phyloP scores from a whole-genome alignment of 768 basidiomycete species.

The Neoboletus subvelutipes region DNA sequence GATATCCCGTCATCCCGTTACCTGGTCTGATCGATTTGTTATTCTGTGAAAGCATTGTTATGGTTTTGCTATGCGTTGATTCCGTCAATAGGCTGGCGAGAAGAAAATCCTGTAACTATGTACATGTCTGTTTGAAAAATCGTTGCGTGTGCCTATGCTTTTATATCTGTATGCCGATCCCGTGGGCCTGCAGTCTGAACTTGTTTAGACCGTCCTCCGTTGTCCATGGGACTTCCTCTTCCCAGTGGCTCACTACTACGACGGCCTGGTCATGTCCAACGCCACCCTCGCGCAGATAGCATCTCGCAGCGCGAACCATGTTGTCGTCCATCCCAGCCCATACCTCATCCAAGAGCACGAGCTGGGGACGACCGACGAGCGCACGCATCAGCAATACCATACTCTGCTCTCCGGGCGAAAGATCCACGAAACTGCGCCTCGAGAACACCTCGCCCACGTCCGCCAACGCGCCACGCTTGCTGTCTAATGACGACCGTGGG shows the following conservation, averaged over 20 bases:
- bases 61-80: neutral
- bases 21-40: conserved; percentile 3
- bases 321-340: conserved; percentile 89
- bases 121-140: neutral
- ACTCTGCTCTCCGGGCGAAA: conserved; percentile 75
- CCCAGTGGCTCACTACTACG: conserved; percentile 87
- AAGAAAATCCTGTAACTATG: conserved; percentile 2
- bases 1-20: neutral
- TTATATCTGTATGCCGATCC: conserved; percentile 25
- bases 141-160: too few species aligned
- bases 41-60: neutral
- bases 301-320: conserved; percentile 65
- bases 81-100: neutral
- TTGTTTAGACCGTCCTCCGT: conserved; percentile 49
- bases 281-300: conserved; percentile 57
- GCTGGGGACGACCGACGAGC: conserved; percentile 66
- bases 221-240: conserved; percentile 87
- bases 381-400: conserved; percentile 84
- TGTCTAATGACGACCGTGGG: neutral
- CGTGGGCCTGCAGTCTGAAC: conserved; percentile 37
- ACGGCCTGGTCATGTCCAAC: conserved; percentile 66
- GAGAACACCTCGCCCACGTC: conserved; percentile 43
- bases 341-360: conserved; percentile 88
- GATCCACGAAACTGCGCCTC: conserved; percentile 53
- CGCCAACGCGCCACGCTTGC: neutral